These are phyloP conservation scores for Pichia nanzhaoensis DNA, from an alignment of 805 yeast species.

Conservation along the genomic window DNA sequence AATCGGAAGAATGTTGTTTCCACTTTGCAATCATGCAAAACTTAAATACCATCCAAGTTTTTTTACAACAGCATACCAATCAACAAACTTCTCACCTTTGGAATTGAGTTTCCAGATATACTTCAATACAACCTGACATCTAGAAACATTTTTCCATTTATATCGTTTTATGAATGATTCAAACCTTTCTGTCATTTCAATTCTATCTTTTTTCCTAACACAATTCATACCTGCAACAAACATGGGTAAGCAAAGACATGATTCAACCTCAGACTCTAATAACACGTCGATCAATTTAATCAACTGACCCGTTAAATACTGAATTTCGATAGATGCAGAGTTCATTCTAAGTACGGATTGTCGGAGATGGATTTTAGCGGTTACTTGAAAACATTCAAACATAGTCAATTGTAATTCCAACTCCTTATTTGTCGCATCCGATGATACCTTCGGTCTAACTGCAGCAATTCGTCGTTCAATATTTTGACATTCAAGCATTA, in stretches of 20 bases:
- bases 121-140: constrained; percentile 39
- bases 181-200: constrained; percentile 44
- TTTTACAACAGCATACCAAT: constrained; percentile 65
- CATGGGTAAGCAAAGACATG: constrained; percentile 67
- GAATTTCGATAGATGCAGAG: constrained; percentile 59
- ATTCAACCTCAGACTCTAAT: constrained; percentile 61
- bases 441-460: constrained; percentile 51
- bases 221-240: constrained; percentile 73
- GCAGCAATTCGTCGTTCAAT: constrained; percentile 43
- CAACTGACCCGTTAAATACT: constrained; percentile 48
- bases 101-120: constrained; percentile 43
- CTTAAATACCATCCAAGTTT: constrained; percentile 71
- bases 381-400: constrained; percentile 64
- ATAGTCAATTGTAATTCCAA: constrained; percentile 60
- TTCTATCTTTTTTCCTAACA: constrained; percentile 44
- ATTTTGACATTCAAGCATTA: constrained; percentile 31
- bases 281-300: constrained; percentile 52
- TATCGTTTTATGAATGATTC: constrained; percentile 54
- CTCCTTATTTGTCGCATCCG: constrained; percentile 35
- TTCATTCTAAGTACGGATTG: constrained; percentile 57
- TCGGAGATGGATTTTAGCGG: constrained; percentile 60
- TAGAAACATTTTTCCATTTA: constrained; percentile 54
- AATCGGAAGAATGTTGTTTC: neutral
- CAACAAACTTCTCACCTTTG: constrained; percentile 54
- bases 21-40: constrained; percentile 45